phyloP scores from a whole-genome alignment of 148 eudicot genomes.

The Vaccinium corymbosum region DNA sequence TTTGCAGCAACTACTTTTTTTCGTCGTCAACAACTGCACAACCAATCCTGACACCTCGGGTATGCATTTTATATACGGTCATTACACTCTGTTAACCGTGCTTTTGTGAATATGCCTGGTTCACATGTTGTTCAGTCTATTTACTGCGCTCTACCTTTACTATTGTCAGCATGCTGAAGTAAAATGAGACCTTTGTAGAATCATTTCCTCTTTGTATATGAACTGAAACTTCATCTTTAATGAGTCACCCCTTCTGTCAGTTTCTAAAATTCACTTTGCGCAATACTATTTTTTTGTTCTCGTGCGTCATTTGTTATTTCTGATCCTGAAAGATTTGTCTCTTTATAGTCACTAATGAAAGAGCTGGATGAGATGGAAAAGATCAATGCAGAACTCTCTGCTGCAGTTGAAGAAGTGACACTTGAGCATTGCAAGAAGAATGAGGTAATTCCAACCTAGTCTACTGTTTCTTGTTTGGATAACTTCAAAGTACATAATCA shows the following conservation, averaged over 20 bases:
- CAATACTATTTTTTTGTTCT: neutral
- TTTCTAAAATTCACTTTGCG: neutral
- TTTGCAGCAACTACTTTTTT: constrained; percentile 90
- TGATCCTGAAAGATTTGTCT: neutral
- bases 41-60: constrained; percentile 89
- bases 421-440: constrained; percentile 86
- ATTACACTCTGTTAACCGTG: neutral
- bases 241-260: neutral
- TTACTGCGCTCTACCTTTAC: neutral
- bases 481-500: neutral
- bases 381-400: constrained; percentile 70
- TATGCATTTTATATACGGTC: constrained; percentile 23
- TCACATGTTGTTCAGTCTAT: neutral
- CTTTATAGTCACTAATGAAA: constrained; percentile 53
- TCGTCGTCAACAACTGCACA: constrained; percentile 98
- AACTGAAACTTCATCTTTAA: neutral
- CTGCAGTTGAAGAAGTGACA: constrained; percentile 91
- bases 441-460: constrained; percentile 49
- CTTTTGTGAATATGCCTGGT: neutral
- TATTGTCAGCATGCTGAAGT: neutral
- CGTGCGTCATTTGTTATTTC: neutral
- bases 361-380: constrained; percentile 93
- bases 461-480: neutral
- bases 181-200: constrained; percentile 1
- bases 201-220: neutral